Conservation (phyloP, 106 monocot species). For the Phalaenopsis aphrodite region DNA sequence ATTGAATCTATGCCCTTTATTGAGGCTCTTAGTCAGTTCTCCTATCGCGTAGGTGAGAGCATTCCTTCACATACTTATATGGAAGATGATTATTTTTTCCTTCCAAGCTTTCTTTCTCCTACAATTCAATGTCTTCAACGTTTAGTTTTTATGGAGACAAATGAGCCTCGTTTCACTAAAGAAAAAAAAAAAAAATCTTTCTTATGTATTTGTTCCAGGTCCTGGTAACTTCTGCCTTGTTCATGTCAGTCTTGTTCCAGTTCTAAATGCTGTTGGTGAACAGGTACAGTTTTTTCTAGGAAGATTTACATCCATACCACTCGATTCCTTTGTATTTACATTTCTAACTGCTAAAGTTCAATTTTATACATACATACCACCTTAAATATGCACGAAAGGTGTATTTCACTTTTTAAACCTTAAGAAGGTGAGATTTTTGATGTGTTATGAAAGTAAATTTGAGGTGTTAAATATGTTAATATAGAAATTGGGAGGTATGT, state of each 20-base stretch:
- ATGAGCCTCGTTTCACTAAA: no score
- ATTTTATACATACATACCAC: no score
- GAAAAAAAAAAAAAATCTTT: no score
- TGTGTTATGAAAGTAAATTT: no score
- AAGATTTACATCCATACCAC: no score
- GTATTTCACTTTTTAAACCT: no score
- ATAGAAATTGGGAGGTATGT: no score
- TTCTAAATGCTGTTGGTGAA: slow-evolving; percentile 93
- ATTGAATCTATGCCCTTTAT: slow-evolving; percentile 98
- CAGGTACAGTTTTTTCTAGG: slow-evolving; percentile 36
- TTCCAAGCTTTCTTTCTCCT: not conserved
- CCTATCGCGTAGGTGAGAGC: slow-evolving; percentile 80
- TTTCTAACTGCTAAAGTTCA: no score
- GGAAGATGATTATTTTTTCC: not conserved
- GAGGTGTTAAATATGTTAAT: no score
- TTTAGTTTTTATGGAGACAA: not conserved
- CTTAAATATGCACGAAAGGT: no score
- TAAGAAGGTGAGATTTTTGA: no score
- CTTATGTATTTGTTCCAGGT: slow-evolving; percentile 32
- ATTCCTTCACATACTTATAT: not conserved
- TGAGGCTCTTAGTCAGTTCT: slow-evolving; percentile 91
- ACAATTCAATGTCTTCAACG: not conserved
- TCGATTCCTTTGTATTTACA: no score
- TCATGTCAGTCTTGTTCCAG: slow-evolving; percentile 96
- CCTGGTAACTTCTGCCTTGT: slow-evolving; percentile 86